A percentile compares a stretch with the other conserved stretches of the same genome.
Conservation (phyloP, 1,284 basidiomycete species). For the Serendipita sp. region DNA sequence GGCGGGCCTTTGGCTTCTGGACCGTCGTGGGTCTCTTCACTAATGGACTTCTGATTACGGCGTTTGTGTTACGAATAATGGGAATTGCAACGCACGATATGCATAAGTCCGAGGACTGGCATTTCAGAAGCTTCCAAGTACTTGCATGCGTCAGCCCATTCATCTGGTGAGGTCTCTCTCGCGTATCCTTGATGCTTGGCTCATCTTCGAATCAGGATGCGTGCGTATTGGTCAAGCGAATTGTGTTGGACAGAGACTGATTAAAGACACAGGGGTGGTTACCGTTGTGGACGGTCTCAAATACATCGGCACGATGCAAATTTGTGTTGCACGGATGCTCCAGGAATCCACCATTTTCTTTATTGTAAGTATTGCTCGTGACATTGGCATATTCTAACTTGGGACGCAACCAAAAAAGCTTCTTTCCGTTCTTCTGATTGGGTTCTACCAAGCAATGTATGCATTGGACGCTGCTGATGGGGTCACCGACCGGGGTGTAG, state of each 20-base stretch:
- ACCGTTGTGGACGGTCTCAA: slow-evolving; percentile 73
- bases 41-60: slow-evolving; percentile 53
- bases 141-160: slow-evolving; percentile 76
- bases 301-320: slow-evolving; percentile 74
- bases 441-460: slow-evolving; percentile 76
- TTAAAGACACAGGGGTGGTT: slow-evolving; percentile 43
- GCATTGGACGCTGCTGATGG: slow-evolving; percentile 88
- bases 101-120: slow-evolving; percentile 25
- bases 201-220: slow-evolving; percentile 44
- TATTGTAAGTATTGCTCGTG: slow-evolving; percentile 35
- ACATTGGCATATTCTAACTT: slow-evolving; percentile 11
- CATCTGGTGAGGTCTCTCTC: slow-evolving; percentile 49
- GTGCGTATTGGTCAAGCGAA: slow-evolving; percentile 30
- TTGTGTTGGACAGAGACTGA: slow-evolving; percentile 10
- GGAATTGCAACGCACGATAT: slow-evolving; percentile 38
- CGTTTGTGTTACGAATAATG: slow-evolving; percentile 59
- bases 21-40: slow-evolving; percentile 42
- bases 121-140: slow-evolving; percentile 71
- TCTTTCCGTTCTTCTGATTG: slow-evolving; percentile 65
- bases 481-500: slow-evolving; percentile 37
- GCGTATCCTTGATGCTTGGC: background rate
- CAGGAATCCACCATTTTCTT: slow-evolving; percentile 91
- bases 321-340: slow-evolving; percentile 78
- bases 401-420: slow-evolving; percentile 30
- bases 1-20: slow-evolving; percentile 73